Conservation (phyloP, 176 grass and related monocot genomes). For the Saccharum spontaneum region DNA sequence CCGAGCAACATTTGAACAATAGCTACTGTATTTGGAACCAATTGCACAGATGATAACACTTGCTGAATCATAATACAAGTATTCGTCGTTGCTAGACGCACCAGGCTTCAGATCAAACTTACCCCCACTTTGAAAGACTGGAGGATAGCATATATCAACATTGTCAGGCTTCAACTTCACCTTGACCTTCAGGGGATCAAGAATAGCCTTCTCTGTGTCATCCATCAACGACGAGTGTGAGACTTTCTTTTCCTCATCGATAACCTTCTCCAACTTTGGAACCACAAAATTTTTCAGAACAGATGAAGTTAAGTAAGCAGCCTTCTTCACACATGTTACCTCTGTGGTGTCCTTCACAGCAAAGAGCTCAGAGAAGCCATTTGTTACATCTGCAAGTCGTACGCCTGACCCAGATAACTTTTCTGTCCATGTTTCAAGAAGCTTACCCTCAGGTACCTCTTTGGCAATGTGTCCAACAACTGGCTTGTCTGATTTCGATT, state of each 20-base stretch:
- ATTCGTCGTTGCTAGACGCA: conserved; percentile 81
- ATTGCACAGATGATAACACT: conserved; percentile 91
- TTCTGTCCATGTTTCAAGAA: conserved; percentile 75
- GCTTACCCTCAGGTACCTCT: conserved; percentile 84
- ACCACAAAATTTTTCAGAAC: conserved; percentile 94
- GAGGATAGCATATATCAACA: conserved; percentile 95
- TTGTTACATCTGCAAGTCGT: conserved; percentile 68
- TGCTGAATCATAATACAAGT: conserved; percentile 84
- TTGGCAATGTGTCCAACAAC: conserved; percentile 74
- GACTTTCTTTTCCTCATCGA: conserved; percentile 86
- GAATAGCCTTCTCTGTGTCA: conserved; percentile 81
- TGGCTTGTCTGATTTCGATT: conserved; percentile 57
- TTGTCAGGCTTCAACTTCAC: conserved; percentile 88
- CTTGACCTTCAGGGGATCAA: conserved; percentile 76
- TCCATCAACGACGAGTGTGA: conserved; percentile 86
- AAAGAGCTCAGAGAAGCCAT: conserved; percentile 78
- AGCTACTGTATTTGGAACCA: conserved; percentile 77
- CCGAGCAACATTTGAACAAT: conserved; percentile 92
- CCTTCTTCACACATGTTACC: conserved; percentile 68
- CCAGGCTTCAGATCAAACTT: conserved; percentile 89
- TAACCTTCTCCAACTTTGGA: conserved; percentile 80
- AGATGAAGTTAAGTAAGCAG: conserved; percentile 75
- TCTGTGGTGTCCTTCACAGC: conserved; percentile 57
- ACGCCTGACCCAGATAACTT: conserved; percentile 55
- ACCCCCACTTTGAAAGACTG: conserved; percentile 90